These are phyloP conservation scores for Aspergillus viridinutans DNA, from an alignment of 2,329 filamentous ascomycete species.

Conservation along the genomic window DNA sequence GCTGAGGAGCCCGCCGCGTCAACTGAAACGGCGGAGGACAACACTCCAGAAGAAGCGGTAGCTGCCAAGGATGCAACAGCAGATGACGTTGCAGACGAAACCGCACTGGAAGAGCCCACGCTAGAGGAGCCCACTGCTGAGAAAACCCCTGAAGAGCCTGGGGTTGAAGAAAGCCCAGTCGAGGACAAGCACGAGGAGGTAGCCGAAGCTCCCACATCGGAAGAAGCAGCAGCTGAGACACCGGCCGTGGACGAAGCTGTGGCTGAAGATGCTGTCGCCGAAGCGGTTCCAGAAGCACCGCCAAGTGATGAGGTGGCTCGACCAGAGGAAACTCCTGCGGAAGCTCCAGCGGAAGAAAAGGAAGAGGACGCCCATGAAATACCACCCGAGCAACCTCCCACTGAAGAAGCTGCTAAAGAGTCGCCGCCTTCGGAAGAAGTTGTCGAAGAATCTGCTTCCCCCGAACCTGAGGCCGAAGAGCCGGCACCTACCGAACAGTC, in stretches of 20 bases:
- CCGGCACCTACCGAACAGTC: slow-evolving; percentile 13
- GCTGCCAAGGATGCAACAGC: slow-evolving; percentile 1
- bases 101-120: slow-evolving; percentile 10
- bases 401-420: slow-evolving; percentile 16
- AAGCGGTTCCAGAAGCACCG: slow-evolving; percentile 13
- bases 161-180: slow-evolving; percentile 5
- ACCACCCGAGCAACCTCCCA: slow-evolving; percentile 8
- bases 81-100: slow-evolving; percentile 6
- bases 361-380: slow-evolving; percentile 12
- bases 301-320: slow-evolving; percentile 7
- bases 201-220: slow-evolving; percentile 10
- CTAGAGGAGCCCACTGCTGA: slow-evolving; percentile 15
- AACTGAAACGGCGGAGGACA: slow-evolving; percentile 5
- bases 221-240: slow-evolving; percentile 13
- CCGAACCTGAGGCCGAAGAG: slow-evolving; percentile 5
- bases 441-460: slow-evolving; percentile 1
- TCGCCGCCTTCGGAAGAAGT: slow-evolving; percentile 13
- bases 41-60: slow-evolving; percentile 10
- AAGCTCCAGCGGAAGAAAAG: slow-evolving; percentile 9
- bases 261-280: slow-evolving; percentile 10
- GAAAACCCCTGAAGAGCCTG: slow-evolving; percentile 8
- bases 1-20: slow-evolving; percentile 13
- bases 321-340: slow-evolving; percentile 8
- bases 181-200: slow-evolving; percentile 13
- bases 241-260: slow-evolving; percentile 9